Conservation (phyloP, 257 asterid species). For the Penstemon barbatus region DNA sequence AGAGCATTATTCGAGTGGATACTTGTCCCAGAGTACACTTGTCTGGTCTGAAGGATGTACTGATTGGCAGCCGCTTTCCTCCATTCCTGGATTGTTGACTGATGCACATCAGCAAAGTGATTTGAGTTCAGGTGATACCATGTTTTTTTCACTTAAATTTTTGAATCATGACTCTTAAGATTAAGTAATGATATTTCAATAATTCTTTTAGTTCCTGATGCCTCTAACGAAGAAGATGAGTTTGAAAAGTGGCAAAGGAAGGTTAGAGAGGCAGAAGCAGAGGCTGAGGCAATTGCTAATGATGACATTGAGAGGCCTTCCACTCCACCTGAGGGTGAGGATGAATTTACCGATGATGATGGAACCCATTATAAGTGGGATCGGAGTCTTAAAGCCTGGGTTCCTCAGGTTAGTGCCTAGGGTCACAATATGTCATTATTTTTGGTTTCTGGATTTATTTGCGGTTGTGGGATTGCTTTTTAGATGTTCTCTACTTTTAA, state of each 20-base stretch:
- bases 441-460: conserved; percentile 19
- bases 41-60: conserved; percentile 85
- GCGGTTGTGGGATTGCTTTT: conserved; percentile 2
- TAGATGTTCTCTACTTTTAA: background rate
- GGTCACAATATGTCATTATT: conserved; percentile 14
- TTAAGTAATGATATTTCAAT: conserved; percentile 15
- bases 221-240: conserved; percentile 73
- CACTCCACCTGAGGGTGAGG: conserved; percentile 94
- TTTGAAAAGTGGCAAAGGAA: conserved; percentile 86
- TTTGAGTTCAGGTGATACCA: conserved; percentile 45
- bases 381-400: conserved; percentile 74
- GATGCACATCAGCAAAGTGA: conserved; percentile 39
- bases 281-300: conserved; percentile 41
- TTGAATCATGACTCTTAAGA: conserved; percentile 5
- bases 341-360: conserved; percentile 94
- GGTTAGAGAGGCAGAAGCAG: conserved; percentile 75
- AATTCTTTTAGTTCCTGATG: conserved; percentile 42
- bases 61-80: conserved; percentile 77
- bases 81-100: conserved; percentile 51
- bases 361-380: conserved; percentile 95
- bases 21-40: conserved; percentile 62
- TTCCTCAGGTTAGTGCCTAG: conserved; percentile 74
- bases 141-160: conserved; percentile 15
- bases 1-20: conserved; percentile 85
- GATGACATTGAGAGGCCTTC: conserved; percentile 76